Evolutionary conservation across 495 filamentous ascomycete genomes (phyloP), one percentile per base, ranked within the genome.

Genomic region (Talaromyces liani): DNA sequence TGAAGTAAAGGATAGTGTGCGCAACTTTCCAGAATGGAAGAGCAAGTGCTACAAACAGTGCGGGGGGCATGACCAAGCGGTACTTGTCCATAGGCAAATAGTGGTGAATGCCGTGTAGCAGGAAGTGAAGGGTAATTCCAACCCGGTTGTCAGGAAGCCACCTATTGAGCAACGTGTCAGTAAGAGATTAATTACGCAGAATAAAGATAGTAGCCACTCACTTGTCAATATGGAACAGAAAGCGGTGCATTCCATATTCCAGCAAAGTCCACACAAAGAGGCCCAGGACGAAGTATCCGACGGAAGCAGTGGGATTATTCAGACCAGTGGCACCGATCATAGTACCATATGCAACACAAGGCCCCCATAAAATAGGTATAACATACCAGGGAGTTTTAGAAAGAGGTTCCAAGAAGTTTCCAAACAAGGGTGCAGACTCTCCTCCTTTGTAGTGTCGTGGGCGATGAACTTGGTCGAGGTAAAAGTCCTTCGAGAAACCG

Each of bases 61-160:
- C 84, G 0, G 95, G 95, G 0, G 95, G 95, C 95, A 99, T 98
- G 64, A 99, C 95, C 20, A 99, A 87, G 47, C 95, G 86, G 64
- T 95, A 90, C 64, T 88, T 92, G 80, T 99, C 95, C 95, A 99
- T 98, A 9, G 95, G 95, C 51, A 99, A 83, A 70, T 97, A 99
- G 75, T 99, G 95, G 70, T 99, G 95, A 67, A 99, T 90, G 51
- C 95, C 95, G 69, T 99, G 95, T 41, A 99, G 88, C 31, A 96
- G 75, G 79, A 99, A 99, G 70, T 99, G 95, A 3, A 87, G 67
- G 3, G 92, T 97, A 64, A 98, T 80, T 62, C 85, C 87, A n/a
- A 93, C 89, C 39, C 91, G 82, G 72, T 97, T 95, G 70, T 99
- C 91, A 1, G 95, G 95, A 45, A 99, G 87, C 69, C 82, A 90